Evolutionary conservation across 352 stramenopile species (phyloP).

Genomic region (Blastocystis sp.): DNA sequence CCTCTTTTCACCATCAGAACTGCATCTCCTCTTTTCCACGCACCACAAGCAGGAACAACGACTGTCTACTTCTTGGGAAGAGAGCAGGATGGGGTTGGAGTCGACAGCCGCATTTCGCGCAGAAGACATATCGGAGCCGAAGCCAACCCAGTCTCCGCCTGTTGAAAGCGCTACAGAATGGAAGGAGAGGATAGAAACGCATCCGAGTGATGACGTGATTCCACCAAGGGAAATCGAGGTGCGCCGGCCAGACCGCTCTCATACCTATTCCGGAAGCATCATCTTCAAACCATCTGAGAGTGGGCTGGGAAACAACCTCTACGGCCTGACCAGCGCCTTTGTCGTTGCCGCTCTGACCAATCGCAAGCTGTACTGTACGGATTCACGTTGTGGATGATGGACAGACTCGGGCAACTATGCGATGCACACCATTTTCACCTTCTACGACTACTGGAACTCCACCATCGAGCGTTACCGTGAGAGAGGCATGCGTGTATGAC

Average conservation of each 20-base stretch:
- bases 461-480: neutral
- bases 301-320: constrained; percentile 61
- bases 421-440: constrained; percentile 19
- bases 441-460: constrained; percentile 49
- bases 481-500: neutral
- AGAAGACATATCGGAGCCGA: too few relatives aligned
- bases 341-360: constrained; percentile 43
- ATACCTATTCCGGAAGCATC: constrained; percentile 2
- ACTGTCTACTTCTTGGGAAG: too few relatives aligned
- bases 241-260: neutral
- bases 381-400: neutral
- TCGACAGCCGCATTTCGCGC: too few relatives aligned
- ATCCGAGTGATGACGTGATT: too few relatives aligned
- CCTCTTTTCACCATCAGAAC: too few relatives aligned
- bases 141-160: too few relatives aligned
- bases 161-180: too few relatives aligned
- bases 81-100: too few relatives aligned
- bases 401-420: constrained; percentile 29
- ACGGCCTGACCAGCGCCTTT: constrained; percentile 43
- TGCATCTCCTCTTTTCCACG: too few relatives aligned
- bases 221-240: too few relatives aligned
- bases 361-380: neutral
- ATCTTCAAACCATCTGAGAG: constrained; percentile 26
- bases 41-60: too few relatives aligned
- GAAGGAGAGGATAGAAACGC: too few relatives aligned